A percentile compares a stretch with the other conserved stretches of the same genome.
phyloP scores from a whole-genome alignment of 2,329 filamentous ascomycete species.

The Claviceps pazoutovae region DNA sequence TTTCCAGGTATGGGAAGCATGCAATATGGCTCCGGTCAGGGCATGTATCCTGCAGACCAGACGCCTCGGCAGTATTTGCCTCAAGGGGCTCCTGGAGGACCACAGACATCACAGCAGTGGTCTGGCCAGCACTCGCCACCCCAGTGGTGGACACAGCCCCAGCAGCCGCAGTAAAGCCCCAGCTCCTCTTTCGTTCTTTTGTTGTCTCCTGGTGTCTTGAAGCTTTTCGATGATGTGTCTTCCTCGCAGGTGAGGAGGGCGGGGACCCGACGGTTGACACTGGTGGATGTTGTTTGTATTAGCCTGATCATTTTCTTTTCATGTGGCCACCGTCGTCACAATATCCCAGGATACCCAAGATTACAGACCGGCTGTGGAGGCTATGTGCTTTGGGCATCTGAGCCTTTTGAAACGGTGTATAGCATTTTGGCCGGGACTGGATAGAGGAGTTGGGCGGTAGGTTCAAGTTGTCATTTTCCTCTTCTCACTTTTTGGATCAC shows the following conservation, averaged over 20 bases:
- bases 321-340: slow-evolving; percentile 14
- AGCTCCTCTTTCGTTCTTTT: not conserved
- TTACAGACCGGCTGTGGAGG: slow-evolving; percentile 20
- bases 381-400: slow-evolving; percentile 20
- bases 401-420: slow-evolving; percentile 18
- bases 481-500: not conserved
- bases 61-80: slow-evolving; percentile 56
- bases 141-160: slow-evolving; percentile 41
- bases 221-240: not conserved
- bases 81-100: slow-evolving; percentile 37
- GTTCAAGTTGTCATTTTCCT: slow-evolving; percentile 5
- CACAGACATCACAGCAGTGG: slow-evolving; percentile 39
- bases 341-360: slow-evolving; percentile 22
- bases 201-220: not conserved
- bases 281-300: not conserved
- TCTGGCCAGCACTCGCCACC: slow-evolving; percentile 48
- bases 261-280: not conserved
- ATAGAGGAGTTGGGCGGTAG: slow-evolving; percentile 26
- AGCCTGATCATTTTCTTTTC: slow-evolving; percentile 11
- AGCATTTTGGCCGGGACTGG: slow-evolving; percentile 21
- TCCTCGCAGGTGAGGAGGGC: not conserved
- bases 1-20: slow-evolving; percentile 51
- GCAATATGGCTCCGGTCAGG: slow-evolving; percentile 41
- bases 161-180: slow-evolving; percentile 26
- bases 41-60: slow-evolving; percentile 48